phyloP scores from a whole-genome alignment of 1,284 basidiomycete species.

The Apiotrichum montevideense region DNA sequence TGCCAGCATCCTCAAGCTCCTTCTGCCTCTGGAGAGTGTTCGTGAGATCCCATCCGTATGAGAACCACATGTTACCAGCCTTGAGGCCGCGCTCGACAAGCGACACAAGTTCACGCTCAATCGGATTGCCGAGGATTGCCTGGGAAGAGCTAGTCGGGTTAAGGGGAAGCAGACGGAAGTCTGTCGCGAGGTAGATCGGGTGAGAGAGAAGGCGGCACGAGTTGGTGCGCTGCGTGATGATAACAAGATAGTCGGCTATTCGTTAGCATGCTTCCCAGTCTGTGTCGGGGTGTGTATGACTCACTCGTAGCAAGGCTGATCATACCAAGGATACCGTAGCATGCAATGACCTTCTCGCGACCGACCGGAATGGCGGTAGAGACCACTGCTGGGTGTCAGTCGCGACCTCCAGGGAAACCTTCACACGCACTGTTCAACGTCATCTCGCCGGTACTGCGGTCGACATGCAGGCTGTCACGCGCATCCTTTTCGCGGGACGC shows the following conservation, averaged over 20 bases:
- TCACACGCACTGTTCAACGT: slow-evolving; percentile 42
- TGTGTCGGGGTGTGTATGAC: slow-evolving; percentile 33
- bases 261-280: background rate
- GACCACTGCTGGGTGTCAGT: slow-evolving; percentile 12
- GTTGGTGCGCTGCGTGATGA: slow-evolving; percentile 77
- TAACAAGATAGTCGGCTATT: slow-evolving; percentile 84
- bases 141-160: slow-evolving; percentile 59
- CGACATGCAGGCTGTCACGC: slow-evolving; percentile 46
- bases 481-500: slow-evolving; percentile 34
- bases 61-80: slow-evolving; percentile 77
- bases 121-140: slow-evolving; percentile 60
- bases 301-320: slow-evolving; percentile 78
- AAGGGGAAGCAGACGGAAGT: slow-evolving; percentile 86
- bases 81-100: slow-evolving; percentile 81
- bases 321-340: slow-evolving; percentile 78
- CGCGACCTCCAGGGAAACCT: background rate
- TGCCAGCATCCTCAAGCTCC: slow-evolving; percentile 59
- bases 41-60: slow-evolving; percentile 87
- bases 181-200: slow-evolving; percentile 80
- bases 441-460: slow-evolving; percentile 44
- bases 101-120: slow-evolving; percentile 79
- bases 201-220: slow-evolving; percentile 74
- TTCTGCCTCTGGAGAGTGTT: slow-evolving; percentile 79
- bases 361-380: slow-evolving; percentile 41
- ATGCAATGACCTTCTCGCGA: slow-evolving; percentile 49